Percentiles rank a stretch among this genome's conserved stretches.
phyloP scores from a whole-genome alignment of 2,329 filamentous ascomycete species.

The Ceratocystis cacaofunesta region DNA sequence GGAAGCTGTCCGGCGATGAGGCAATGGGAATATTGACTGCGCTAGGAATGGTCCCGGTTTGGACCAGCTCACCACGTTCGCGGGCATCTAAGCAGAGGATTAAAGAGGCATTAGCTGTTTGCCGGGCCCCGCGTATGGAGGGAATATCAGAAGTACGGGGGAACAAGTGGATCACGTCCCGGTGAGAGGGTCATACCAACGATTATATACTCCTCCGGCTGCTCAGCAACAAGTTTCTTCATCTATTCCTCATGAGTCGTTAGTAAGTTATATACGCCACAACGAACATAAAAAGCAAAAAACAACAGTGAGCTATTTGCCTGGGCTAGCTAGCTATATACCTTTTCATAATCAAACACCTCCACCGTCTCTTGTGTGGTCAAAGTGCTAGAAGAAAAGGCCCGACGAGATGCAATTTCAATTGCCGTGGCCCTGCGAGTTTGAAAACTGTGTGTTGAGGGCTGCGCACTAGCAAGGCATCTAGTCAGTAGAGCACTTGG shows the following conservation, averaged over 20 bases:
- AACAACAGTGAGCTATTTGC: too few species aligned
- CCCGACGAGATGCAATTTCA: background rate
- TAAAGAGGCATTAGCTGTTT: background rate
- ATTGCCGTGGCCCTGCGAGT: background rate
- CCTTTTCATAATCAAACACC: constrained; percentile 16
- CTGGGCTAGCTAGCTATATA: background rate
- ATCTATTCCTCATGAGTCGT: background rate
- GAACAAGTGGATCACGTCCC: background rate
- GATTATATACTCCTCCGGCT: constrained; percentile 13
- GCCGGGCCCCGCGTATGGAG: background rate
- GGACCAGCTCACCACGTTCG: constrained; percentile 51
- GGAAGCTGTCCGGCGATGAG: constrained; percentile 63
- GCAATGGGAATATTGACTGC: constrained; percentile 71
- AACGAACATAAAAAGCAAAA: too few species aligned
- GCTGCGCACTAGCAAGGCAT: background rate
- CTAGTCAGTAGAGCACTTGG: background rate
- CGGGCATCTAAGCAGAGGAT: constrained; percentile 43
- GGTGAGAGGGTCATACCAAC: constrained; percentile 10
- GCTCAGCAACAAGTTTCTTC: constrained; percentile 8
- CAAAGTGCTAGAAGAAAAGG: background rate
- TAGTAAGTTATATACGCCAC: background rate
- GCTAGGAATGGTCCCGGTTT: constrained; percentile 59
- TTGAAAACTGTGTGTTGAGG: background rate
- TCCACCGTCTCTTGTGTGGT: background rate
- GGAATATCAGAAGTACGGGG: background rate